These are phyloP conservation scores for Theobroma grandiflorum DNA, from an alignment of 441 rosid genomes.

Conservation along the genomic window DNA sequence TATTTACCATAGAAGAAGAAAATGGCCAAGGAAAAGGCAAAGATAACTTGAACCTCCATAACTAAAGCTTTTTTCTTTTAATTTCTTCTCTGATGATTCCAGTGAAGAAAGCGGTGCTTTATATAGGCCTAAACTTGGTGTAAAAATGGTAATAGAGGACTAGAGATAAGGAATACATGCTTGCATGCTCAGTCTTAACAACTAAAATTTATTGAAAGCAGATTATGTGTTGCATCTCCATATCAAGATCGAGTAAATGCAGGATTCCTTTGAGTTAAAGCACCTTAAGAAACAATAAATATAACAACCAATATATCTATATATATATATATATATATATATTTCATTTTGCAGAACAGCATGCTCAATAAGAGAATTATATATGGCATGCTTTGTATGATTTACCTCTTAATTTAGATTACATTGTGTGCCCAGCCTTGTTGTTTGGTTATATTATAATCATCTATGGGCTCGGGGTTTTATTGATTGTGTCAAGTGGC, in stretches of 20 bases:
- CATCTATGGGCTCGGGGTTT: too few relatives aligned
- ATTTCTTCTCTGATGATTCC: not conserved
- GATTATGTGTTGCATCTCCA: not conserved
- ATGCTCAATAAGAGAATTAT: not conserved
- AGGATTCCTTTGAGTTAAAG: not conserved
- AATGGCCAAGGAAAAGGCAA: slow-evolving; percentile 17
- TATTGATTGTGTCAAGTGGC: too few relatives aligned
- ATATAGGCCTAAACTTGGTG: not conserved
- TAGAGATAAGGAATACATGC: not conserved
- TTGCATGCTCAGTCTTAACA: not conserved
- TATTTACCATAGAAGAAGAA: slow-evolving; percentile 30
- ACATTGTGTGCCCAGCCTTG: too few relatives aligned
- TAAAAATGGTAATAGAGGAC: not conserved
- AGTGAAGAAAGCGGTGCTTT: not conserved
- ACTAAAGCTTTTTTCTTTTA: not conserved
- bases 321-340: too few relatives aligned
- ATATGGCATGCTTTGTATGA: not conserved
- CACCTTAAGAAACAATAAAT: not conserved
- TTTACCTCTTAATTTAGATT: not conserved
- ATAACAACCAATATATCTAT: not conserved
- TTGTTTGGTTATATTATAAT: too few relatives aligned
- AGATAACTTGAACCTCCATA: slow-evolving; percentile 23
- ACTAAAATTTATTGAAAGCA: not conserved
- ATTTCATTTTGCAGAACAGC: not conserved
- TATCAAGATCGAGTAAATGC: not conserved